phyloP scores from a whole-genome alignment of 2,329 filamentous ascomycete genomes.

The Fusarium mangiferae region DNA sequence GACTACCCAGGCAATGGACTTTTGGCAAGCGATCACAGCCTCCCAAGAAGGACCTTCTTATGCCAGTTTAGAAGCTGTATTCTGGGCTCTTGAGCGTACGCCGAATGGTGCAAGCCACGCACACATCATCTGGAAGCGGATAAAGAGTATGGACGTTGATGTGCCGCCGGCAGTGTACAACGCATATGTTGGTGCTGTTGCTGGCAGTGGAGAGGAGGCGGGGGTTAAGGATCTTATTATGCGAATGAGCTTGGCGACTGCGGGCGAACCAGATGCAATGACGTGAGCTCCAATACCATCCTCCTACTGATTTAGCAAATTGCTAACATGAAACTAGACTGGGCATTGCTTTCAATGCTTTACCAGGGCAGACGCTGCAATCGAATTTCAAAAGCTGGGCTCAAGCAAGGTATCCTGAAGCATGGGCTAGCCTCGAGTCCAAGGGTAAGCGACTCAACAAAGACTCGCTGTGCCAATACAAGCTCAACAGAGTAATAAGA shows the following conservation, averaged over 20 bases:
- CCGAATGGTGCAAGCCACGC: slow-evolving; percentile 68
- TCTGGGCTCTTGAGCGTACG: slow-evolving; percentile 77
- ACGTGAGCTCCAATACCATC: slow-evolving; percentile 69
- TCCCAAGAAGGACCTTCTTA: slow-evolving; percentile 89
- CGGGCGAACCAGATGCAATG: slow-evolving; percentile 72
- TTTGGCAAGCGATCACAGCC: slow-evolving; percentile 86
- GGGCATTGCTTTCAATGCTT: slow-evolving; percentile 79
- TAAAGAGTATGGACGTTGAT: slow-evolving; percentile 80
- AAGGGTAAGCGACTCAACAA: slow-evolving; percentile 59
- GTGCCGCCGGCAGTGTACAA: slow-evolving; percentile 78
- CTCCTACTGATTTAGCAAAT: background rate
- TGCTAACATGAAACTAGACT: slow-evolving; percentile 62
- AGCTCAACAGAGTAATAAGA: slow-evolving; percentile 59
- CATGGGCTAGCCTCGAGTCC: slow-evolving; percentile 74
- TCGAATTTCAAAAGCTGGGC: slow-evolving; percentile 80
- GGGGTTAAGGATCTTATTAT: slow-evolving; percentile 74
- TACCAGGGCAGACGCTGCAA: slow-evolving; percentile 73
- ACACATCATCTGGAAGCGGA: slow-evolving; percentile 75
- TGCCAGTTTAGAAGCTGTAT: slow-evolving; percentile 80
- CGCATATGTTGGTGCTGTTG: slow-evolving; percentile 80
- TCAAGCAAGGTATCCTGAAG: slow-evolving; percentile 70
- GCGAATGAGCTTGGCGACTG: slow-evolving; percentile 73
- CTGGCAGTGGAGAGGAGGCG: slow-evolving; percentile 75
- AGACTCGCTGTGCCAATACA: slow-evolving; percentile 60
- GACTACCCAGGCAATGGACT: slow-evolving; percentile 74